phyloP scores from a whole-genome alignment of 208 protist genomes.

The Wallacemonas sp. region DNA sequence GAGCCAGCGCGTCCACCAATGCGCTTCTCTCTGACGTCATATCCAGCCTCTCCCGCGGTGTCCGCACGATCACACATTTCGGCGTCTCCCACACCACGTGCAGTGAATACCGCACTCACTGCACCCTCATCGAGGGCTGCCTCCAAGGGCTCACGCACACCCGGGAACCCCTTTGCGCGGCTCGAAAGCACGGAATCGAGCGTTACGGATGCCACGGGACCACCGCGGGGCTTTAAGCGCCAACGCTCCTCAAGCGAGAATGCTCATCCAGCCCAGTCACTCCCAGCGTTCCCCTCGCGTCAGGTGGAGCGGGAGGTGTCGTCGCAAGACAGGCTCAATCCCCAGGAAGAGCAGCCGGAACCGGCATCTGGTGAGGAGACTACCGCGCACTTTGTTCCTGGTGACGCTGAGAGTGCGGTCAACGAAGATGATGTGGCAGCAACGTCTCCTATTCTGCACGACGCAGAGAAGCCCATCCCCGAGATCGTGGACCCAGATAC shows the following conservation, averaged over 20 bases:
- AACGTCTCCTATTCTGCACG: neutral
- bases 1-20: constrained; percentile 24
- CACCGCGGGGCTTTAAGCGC: neutral
- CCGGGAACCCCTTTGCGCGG: neutral
- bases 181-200: neutral
- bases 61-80: neutral
- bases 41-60: constrained; percentile 19
- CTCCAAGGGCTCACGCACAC: neutral
- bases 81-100: constrained; percentile 21
- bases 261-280: neutral
- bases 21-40: constrained; percentile 36
- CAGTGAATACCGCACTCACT: constrained; percentile 25
- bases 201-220: neutral
- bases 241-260: constrained; percentile 10
- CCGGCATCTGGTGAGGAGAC: no score
- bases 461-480: no score
- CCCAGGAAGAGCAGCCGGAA: no score
- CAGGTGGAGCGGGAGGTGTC: constrained; percentile 12
- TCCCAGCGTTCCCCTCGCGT: neutral
- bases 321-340: constrained; percentile 18
- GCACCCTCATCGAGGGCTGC: neutral
- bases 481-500: no score
- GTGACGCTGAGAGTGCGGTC: neutral
- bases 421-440: neutral
- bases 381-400: no score